These are phyloP conservation scores for Aspergillus sp. DNA, from an alignment of 2,329 filamentous ascomycete species.

Conservation along the genomic window DNA sequence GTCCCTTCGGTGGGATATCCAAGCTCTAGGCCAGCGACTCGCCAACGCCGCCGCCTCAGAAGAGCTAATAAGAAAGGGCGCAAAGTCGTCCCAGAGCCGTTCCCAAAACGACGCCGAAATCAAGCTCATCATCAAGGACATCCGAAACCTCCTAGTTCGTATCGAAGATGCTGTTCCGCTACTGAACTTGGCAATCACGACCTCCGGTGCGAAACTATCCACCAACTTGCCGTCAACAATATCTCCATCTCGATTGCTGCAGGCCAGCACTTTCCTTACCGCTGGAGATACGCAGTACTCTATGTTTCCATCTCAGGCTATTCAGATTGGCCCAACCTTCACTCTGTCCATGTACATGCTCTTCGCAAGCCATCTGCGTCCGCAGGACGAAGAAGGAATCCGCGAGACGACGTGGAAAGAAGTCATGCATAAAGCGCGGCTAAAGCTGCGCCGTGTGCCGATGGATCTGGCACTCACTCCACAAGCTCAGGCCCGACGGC, in stretches of 20 bases:
- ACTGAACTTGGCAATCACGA: slow-evolving; percentile 90
- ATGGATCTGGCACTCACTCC: slow-evolving; percentile 47
- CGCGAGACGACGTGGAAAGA: slow-evolving; percentile 86
- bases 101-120: slow-evolving; percentile 64
- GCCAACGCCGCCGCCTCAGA: slow-evolving; percentile 67
- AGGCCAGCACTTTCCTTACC: slow-evolving; percentile 88
- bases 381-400: slow-evolving; percentile 55
- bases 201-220: slow-evolving; percentile 83
- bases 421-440: slow-evolving; percentile 85
- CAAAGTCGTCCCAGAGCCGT: slow-evolving; percentile 42
- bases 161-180: slow-evolving; percentile 91
- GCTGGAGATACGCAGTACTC: slow-evolving; percentile 82
- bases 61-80: slow-evolving; percentile 33
- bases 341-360: slow-evolving; percentile 91
- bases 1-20: slow-evolving; percentile 77
- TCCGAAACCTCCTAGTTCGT: slow-evolving; percentile 68
- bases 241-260: slow-evolving; percentile 83
- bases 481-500: slow-evolving; percentile 10
- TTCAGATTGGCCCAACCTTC: slow-evolving; percentile 86
- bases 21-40: slow-evolving; percentile 71
- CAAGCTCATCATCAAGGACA: slow-evolving; percentile 67
- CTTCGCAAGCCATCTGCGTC: slow-evolving; percentile 72
- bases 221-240: slow-evolving; percentile 76
- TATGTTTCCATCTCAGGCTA: slow-evolving; percentile 58
- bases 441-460: slow-evolving; percentile 73